Evolutionary conservation across 1,284 basidiomycete genomes (phyloP), one percentile per base, ranked within the genome.

Genomic region (Pseudozyma hubeiensis): DNA sequence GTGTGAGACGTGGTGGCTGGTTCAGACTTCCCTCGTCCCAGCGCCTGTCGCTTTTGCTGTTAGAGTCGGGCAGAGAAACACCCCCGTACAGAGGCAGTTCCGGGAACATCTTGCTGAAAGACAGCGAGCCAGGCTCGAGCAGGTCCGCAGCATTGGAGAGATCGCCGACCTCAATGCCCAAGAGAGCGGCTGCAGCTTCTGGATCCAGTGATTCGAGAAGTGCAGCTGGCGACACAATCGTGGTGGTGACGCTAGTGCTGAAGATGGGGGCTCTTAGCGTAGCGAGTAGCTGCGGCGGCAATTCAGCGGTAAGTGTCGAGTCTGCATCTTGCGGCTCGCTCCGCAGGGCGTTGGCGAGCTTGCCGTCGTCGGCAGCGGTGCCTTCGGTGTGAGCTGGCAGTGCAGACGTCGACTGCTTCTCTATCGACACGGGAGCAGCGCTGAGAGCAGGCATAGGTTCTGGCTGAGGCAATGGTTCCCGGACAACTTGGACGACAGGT

Each of bases 71-170:
- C 3, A 69, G 44, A 29, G 63, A 59, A 13, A 69, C 52, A 4
- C 66, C 71, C 46, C 83, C 84, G 71, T 87, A 89, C 7, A 86
- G 56, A 5, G 83, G 84, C 6, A 89, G 84, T 53, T 89, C 88
- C 4, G 88, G 88, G 76, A 89, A 88, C 11, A 61, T 78, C 19
- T 67, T 71, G 46, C 69, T 75, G 63, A 83, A 63, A 2, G 76
- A 64, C 3, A 81, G 71, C 33, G 75, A 51, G 13, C 61, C 64
- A 24, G 74, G 55, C 33, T 77, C 63, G 54, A 84, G 56, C 60
- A 77, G 37, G 44, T 63, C 62, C 3, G 66, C 54, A 19, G 69
- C 64, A 7, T 57, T 69, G 8, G 73, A 55, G 35, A 78, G 46
- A 16, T 78, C 69, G 11, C 63, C 46, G 3, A 67, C 57, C 35